phyloP scores from a whole-genome alignment of 495 filamentous ascomycete genomes.

The Aspergillus campestris region DNA sequence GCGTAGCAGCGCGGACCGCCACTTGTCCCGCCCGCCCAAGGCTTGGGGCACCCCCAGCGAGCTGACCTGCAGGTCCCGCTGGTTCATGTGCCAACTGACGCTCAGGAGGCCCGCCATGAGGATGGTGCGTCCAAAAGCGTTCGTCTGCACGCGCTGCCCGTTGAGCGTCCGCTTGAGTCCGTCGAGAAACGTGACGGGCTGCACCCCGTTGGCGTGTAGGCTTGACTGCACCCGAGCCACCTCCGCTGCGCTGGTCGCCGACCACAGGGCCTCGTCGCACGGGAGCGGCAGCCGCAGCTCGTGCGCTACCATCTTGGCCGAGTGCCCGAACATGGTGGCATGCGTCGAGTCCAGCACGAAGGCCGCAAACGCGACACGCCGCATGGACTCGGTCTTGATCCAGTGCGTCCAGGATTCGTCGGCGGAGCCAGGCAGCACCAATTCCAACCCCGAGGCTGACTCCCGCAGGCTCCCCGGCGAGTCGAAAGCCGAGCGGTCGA shows the following conservation, averaged over 20 bases:
- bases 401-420: conserved; percentile 96
- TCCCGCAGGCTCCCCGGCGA: conserved; percentile 77
- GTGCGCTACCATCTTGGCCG: conserved; percentile 93
- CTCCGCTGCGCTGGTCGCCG: conserved; percentile 80
- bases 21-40: conserved; percentile 85
- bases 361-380: conserved; percentile 85
- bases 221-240: conserved; percentile 81
- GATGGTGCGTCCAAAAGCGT: conserved; percentile 89
- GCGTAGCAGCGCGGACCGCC: conserved; percentile 77
- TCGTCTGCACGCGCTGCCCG: conserved; percentile 79
- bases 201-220: conserved; percentile 72
- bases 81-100: conserved; percentile 97
- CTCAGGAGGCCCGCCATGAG: conserved; percentile 91
- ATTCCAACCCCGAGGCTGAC: conserved; percentile 45
- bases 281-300: conserved; percentile 89
- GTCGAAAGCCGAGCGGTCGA: conserved; percentile 81
- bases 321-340: conserved; percentile 97
- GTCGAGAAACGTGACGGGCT: conserved; percentile 82
- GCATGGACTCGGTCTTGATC: conserved; percentile 90
- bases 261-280: conserved; percentile 92
- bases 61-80: conserved; percentile 89
- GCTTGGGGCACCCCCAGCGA: conserved; percentile 72
- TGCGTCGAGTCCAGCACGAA: conserved; percentile 95
- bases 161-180: conserved; percentile 87
- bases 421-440: conserved; percentile 53